Base-by-base conservation (phyloP, 2,329 filamentous ascomycete genomes). In the Penicillium sp. region DNA sequence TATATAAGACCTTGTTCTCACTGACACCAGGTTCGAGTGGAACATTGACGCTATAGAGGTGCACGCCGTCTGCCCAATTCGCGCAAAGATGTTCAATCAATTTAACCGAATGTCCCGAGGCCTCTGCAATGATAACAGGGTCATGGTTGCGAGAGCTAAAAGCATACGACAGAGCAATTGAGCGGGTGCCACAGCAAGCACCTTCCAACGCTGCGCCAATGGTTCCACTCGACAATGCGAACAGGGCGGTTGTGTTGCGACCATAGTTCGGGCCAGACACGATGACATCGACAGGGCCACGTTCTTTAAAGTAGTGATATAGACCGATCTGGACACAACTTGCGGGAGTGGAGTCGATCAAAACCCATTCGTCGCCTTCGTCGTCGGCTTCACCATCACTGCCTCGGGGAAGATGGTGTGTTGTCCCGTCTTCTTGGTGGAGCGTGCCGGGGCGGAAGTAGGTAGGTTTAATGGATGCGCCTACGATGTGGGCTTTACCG, bases 401-500 rank as follows among this genome's bases (percentile, higher is more conserved):
- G 40, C 76, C 67, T 43, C 80, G 75, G 37, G 86, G 81, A 26
- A 86, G 79, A 46, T 80, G 75, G 71, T 89, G 87, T 42, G 82
- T 85, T 16, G 85, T 87, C 52, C 88, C 88, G 59, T 90, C 85
- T 50, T 86, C 84, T 61, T 84, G 73, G 62, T 82, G 78, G 1
- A 87, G 76, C 2, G 82, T 83, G 12, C 81, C 82, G 0, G 85
- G 85, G 1, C 88, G 88, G 78, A 91, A 96, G 78, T 96, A 96
- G 28, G 84, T 82, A 9, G 91, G 91, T 71, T 88, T 90, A 59
- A 96, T 84, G 10, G 89, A 89, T 72, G 93, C 88, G 54, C 92
- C 92, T 67, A 97, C 91, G 69, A 97, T 89, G 75, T 97, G 94
- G 3, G 94, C 94, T 80, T 99, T 99, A 66, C 92, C 92, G 68